These are phyloP conservation scores for Leucocoprinus leucothites DNA, from an alignment of 768 basidiomycete species.

Conservation along the genomic window DNA sequence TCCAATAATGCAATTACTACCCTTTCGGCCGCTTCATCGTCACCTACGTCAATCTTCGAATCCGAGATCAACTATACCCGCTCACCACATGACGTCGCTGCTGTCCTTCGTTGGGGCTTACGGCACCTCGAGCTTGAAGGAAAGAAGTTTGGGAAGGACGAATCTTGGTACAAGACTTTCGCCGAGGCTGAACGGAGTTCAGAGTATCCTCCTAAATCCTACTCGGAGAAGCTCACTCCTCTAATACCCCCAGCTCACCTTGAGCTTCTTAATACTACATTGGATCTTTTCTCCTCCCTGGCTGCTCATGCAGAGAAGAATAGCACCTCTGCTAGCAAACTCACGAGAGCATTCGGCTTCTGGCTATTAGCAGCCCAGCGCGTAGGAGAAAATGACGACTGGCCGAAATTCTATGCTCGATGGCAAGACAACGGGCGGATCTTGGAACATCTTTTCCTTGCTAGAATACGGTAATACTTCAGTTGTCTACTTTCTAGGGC, in stretches of 20 bases:
- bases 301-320: constrained; percentile 72
- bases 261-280: constrained; percentile 52
- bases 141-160: constrained; percentile 56
- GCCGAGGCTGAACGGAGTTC: constrained; percentile 53
- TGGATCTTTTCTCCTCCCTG: constrained; percentile 65
- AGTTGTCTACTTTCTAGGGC: not conserved
- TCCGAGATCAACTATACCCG: constrained; percentile 62
- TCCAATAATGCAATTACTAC: constrained; percentile 42
- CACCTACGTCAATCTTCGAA: constrained; percentile 52
- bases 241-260: constrained; percentile 54
- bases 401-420: constrained; percentile 61
- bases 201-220: constrained; percentile 62
- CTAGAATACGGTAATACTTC: constrained; percentile 59
- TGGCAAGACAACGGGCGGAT: constrained; percentile 76
- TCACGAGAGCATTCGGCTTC: constrained; percentile 68
- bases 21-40: constrained; percentile 45
- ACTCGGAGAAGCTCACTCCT: constrained; percentile 60
- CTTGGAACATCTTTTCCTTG: constrained; percentile 74
- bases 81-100: constrained; percentile 74
- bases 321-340: constrained; percentile 74
- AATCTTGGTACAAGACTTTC: constrained; percentile 69
- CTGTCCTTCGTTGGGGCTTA: constrained; percentile 78
- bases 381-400: constrained; percentile 51
- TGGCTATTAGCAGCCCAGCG: constrained; percentile 62
- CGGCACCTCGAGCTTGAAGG: constrained; percentile 69